Evolutionary conservation across 1,284 basidiomycete genomes (phyloP).

Genomic region (Testicularia cyperi): DNA sequence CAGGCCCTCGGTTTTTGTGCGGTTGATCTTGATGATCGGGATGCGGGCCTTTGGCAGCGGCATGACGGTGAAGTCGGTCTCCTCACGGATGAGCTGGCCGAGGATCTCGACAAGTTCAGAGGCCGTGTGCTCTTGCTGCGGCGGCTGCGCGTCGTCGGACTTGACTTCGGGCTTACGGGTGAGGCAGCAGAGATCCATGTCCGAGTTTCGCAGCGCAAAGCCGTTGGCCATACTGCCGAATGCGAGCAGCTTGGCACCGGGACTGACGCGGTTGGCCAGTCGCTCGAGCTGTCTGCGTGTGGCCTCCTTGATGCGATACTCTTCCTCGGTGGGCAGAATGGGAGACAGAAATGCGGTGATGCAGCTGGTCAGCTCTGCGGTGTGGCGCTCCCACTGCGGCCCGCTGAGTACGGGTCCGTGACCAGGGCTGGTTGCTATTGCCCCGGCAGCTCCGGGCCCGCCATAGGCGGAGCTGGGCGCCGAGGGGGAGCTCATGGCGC

Average conservation of each 20-base stretch:
- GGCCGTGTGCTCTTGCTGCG: no score
- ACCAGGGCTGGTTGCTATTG: constrained; percentile 13
- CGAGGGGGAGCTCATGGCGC: constrained; percentile 4
- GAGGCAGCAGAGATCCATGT: constrained; percentile 97
- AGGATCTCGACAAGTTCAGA: constrained; percentile 91
- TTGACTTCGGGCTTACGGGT: constrained; percentile 62
- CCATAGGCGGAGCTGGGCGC: constrained; percentile 14
- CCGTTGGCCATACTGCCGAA: constrained; percentile 89
- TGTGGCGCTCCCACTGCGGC: constrained; percentile 49
- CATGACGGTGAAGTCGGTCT: constrained; percentile 97
- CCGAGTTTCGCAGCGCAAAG: constrained; percentile 90
- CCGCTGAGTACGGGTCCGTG: constrained; percentile 10
- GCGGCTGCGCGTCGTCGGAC: constrained; percentile 17
- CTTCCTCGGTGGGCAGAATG: constrained; percentile 58
- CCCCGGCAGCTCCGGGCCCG: neutral
- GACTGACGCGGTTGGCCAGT: constrained; percentile 90
- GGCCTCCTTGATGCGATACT: constrained; percentile 74
- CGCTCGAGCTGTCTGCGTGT: constrained; percentile 90
- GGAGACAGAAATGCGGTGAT: constrained; percentile 57
- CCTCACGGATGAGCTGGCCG: constrained; percentile 87
- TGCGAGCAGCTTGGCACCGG: constrained; percentile 82
- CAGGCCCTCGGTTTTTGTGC: constrained; percentile 81
- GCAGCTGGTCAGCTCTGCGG: constrained; percentile 53
- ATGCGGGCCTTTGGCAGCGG: constrained; percentile 94
- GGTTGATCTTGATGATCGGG: constrained; percentile 94